Conservation (phyloP, 352 stramenopile genomes). For the Globisporangium apiculatum region DNA sequence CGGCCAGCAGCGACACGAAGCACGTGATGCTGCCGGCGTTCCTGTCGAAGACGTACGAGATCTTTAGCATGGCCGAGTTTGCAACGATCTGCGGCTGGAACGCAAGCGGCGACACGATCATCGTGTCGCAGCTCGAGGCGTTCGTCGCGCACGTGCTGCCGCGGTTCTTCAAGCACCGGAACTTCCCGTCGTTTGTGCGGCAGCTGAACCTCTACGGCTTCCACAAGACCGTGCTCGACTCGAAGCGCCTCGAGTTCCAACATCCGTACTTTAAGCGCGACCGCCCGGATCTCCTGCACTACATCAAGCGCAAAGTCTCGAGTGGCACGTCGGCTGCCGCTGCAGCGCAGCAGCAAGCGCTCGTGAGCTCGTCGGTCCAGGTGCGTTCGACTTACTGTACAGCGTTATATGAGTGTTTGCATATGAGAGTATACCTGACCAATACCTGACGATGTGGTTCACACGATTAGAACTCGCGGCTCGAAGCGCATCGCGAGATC, state of each 20-base stretch:
- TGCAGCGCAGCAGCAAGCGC: constrained; percentile 26
- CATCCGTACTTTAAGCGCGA: constrained; percentile 89
- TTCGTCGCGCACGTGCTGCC: constrained; percentile 83
- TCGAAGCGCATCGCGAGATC: constrained; percentile 70
- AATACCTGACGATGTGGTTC: background rate
- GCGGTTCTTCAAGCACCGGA: constrained; percentile 90
- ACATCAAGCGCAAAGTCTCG: constrained; percentile 87
- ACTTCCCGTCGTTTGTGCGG: constrained; percentile 92
- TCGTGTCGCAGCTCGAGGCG: constrained; percentile 83
- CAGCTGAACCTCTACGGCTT: constrained; percentile 94
- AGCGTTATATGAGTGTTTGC: background rate
- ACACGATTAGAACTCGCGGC: constrained; percentile 37
- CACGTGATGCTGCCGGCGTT: constrained; percentile 87
- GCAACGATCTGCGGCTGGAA: constrained; percentile 88
- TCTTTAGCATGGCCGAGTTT: constrained; percentile 87
- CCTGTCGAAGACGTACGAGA: constrained; percentile 92
- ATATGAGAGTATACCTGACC: background rate
- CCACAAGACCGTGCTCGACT: constrained; percentile 90
- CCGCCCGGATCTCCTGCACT: constrained; percentile 73
- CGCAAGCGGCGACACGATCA: constrained; percentile 86
- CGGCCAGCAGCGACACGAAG: constrained; percentile 36
- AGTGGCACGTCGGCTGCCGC: constrained; percentile 19
- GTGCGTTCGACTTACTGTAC: constrained; percentile 14
- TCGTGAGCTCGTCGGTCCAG: constrained; percentile 53
- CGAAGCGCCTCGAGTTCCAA: constrained; percentile 90